A percentile compares a stretch with the other conserved stretches of the same genome.
Evolutionary conservation across 225 moss, liverwort and hornwort genomes (phyloP).

Genomic region (Ulota crispa): DNA sequence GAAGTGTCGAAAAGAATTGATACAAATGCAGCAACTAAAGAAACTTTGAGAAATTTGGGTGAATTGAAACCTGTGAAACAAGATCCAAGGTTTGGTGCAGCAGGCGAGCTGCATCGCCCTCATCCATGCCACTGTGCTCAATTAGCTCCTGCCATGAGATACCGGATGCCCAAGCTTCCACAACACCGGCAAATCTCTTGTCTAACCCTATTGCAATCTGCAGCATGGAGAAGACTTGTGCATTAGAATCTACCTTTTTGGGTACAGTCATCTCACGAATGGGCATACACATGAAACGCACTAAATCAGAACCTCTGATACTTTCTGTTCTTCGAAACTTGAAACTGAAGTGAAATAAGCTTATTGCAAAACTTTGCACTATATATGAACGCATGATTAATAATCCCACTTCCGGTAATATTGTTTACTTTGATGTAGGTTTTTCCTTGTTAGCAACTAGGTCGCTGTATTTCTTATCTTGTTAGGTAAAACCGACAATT

Average conservation of each 20-base stretch:
- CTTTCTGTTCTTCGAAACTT: background rate
- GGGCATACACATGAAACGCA: background rate
- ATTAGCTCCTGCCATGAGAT: slow-evolving; percentile 82
- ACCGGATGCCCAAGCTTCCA: slow-evolving; percentile 89
- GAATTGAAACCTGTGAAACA: slow-evolving; percentile 59
- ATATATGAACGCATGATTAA: background rate
- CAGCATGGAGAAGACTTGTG: background rate
- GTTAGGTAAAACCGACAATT: background rate
- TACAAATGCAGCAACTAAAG: background rate
- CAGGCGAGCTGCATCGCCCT: slow-evolving; percentile 81
- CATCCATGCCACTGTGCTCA: slow-evolving; percentile 75
- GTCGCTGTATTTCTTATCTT: background rate
- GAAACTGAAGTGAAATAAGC: background rate
- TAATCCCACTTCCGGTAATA: background rate
- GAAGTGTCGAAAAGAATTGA: background rate
- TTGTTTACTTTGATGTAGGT: background rate
- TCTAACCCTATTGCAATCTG: slow-evolving; percentile 65
- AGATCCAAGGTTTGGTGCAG: slow-evolving; percentile 78
- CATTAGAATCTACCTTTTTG: background rate
- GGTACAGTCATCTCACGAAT: background rate
- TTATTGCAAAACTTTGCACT: background rate
- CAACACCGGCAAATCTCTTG: slow-evolving; percentile 71
- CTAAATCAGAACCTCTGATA: background rate
- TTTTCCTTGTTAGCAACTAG: background rate
- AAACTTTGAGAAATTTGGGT: background rate